These are phyloP conservation scores for Taphrina confusa DNA, from an alignment of 1,139 yeast genomes.

Conservation along the genomic window DNA sequence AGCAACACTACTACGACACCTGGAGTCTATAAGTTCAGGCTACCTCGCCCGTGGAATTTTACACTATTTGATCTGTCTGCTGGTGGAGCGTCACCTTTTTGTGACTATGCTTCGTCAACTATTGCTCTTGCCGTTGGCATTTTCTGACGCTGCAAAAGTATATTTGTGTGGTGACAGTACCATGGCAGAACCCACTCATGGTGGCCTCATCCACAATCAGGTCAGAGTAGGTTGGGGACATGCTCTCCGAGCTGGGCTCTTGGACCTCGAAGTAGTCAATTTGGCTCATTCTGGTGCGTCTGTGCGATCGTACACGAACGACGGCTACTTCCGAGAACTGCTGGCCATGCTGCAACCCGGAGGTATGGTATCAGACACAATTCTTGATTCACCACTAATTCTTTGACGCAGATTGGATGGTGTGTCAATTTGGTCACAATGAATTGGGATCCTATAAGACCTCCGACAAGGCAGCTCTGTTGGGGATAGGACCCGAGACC, in stretches of 20 bases:
- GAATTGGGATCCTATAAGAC: not conserved
- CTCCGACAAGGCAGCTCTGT: not conserved
- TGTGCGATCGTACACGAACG: constrained; percentile 2
- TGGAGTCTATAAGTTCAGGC: no score
- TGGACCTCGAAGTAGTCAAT: not conserved
- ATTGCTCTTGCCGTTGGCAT: not conserved
- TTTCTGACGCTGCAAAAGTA: not conserved
- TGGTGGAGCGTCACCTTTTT: no score
- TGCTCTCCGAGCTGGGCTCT: not conserved
- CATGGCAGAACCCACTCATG: not conserved
- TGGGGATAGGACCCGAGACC: not conserved
- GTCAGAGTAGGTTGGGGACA: constrained; percentile 7
- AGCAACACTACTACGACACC: no score
- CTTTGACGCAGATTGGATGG: not conserved
- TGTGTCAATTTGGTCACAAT: constrained; percentile 14
- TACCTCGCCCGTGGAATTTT: no score
- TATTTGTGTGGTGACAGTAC: constrained; percentile 4
- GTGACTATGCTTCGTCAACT: not conserved
- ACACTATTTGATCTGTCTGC: no score
- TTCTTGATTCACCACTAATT: not conserved
- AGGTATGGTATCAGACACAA: not conserved
- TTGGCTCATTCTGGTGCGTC: constrained; percentile 12
- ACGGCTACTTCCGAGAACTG: not conserved
- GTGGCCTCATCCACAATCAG: not conserved
- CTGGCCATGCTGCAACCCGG: not conserved